Percentiles rank a stretch among this genome's conserved stretches.
phyloP scores from a whole-genome alignment of 148 eudicot species.

The Rhododendron mucronatum region DNA sequence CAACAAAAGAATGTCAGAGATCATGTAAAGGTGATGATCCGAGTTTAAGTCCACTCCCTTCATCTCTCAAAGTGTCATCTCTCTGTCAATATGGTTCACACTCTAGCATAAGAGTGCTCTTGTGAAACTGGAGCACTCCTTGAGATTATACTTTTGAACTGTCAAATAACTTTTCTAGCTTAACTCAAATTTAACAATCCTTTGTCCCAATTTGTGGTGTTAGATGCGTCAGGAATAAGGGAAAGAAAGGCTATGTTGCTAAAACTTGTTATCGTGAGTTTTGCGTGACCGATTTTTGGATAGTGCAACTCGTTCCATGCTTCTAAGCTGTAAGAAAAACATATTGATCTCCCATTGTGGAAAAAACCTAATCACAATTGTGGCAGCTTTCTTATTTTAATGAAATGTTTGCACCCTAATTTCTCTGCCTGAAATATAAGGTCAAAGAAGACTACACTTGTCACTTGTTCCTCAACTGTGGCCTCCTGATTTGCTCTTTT shows the following conservation, averaged over 20 bases:
- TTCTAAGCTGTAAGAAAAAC: not conserved
- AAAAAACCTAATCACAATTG: no score
- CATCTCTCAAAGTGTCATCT: not conserved
- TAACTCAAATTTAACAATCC: not conserved
- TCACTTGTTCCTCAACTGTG: not conserved
- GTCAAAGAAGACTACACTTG: not conserved
- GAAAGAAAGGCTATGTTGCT: not conserved
- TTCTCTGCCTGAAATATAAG: not conserved
- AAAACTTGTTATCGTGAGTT: not conserved
- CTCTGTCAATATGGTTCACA: not conserved
- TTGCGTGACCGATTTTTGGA: not conserved
- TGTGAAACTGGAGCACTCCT: not conserved
- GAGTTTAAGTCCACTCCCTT: not conserved
- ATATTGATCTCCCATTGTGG: not conserved
- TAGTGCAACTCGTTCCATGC: not conserved
- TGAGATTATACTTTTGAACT: not conserved
- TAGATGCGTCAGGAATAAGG: not conserved
- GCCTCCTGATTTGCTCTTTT: not conserved
- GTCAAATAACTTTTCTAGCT: not conserved
- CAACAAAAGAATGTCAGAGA: not conserved
- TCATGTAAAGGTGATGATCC: not conserved
- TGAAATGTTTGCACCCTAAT: no score
- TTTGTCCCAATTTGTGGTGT: not conserved
- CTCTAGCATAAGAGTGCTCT: not conserved
- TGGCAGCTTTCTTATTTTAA: no score